phyloP scores from a whole-genome alignment of 176 grass and related monocot species.

The barley (Hordeum vulgare) region DNA sequence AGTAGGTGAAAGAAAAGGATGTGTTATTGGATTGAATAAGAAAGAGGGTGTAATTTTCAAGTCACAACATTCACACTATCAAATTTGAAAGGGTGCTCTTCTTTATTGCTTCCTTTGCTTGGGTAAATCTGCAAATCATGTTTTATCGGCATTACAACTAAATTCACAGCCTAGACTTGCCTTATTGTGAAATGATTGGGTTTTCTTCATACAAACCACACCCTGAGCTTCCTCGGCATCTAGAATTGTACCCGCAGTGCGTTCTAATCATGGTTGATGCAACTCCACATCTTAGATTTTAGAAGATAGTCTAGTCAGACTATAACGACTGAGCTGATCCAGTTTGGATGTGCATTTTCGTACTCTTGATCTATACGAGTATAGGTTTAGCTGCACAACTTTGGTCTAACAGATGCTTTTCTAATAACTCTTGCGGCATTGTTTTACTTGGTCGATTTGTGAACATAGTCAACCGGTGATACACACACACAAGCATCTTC shows the following conservation, averaged over 20 bases:
- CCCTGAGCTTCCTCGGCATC: not conserved
- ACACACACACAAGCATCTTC: not conserved
- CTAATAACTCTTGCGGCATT: not conserved
- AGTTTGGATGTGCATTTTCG: not conserved
- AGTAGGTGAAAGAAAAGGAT: too few species aligned
- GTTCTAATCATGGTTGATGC: not conserved
- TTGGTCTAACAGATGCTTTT: not conserved
- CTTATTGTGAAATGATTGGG: not conserved
- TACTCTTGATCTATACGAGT: not conserved
- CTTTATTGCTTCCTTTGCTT: too few species aligned
- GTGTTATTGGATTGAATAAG: too few species aligned
- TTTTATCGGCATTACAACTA: too few species aligned
- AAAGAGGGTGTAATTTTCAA: too few species aligned
- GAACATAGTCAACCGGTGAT: not conserved
- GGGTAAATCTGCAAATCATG: too few species aligned
- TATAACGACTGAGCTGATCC: not conserved
- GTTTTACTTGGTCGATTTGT: not conserved
- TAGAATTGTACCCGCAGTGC: not conserved
- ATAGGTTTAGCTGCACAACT: not conserved
- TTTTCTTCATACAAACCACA: slow-evolving; percentile 1
- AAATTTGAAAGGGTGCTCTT: too few species aligned
- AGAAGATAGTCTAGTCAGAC: not conserved
- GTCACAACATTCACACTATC: too few species aligned
- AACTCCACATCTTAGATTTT: not conserved
- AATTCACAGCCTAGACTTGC: too few species aligned